Percentiles rank a stretch among this genome's conserved stretches.
These are phyloP conservation scores for Globisporangium takayamanum DNA, from an alignment of 352 stramenopile species.

Conservation along the genomic window DNA sequence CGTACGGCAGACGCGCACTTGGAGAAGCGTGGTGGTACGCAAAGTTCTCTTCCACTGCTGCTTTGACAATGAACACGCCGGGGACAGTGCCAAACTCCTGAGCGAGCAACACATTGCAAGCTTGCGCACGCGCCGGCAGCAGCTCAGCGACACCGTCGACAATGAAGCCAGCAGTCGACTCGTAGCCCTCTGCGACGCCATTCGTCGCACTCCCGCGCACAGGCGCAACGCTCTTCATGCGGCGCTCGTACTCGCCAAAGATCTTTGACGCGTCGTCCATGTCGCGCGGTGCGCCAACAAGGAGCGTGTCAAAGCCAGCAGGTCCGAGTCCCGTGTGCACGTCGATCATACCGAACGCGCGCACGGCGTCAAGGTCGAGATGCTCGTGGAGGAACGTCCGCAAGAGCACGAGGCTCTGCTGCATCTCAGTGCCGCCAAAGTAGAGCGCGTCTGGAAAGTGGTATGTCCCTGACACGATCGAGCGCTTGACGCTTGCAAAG, in stretches of 20 bases:
- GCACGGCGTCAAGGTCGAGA: slow-evolving; percentile 31
- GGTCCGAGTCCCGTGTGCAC: slow-evolving; percentile 91
- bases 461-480: slow-evolving; percentile 88
- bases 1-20: slow-evolving; percentile 41
- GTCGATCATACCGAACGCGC: slow-evolving; percentile 80
- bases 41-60: slow-evolving; percentile 54
- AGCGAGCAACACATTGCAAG: slow-evolving; percentile 15
- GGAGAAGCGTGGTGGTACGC: slow-evolving; percentile 36
- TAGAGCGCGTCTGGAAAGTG: slow-evolving; percentile 76
- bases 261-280: slow-evolving; percentile 3
- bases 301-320: slow-evolving; percentile 53
- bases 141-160: slow-evolving; percentile 31
- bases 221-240: background rate
- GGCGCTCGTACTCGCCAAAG: slow-evolving; percentile 17
- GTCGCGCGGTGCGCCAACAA: slow-evolving; percentile 22
- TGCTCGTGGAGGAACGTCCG: slow-evolving; percentile 50
- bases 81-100: slow-evolving; percentile 72
- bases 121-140: slow-evolving; percentile 5
- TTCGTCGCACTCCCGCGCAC: slow-evolving; percentile 12
- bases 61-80: slow-evolving; percentile 50
- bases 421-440: slow-evolving; percentile 73
- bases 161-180: slow-evolving; percentile 37
- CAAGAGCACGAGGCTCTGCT: slow-evolving; percentile 64
- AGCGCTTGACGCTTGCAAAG: slow-evolving; percentile 62
- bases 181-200: slow-evolving; percentile 46